Evolutionary conservation across 2,329 filamentous ascomycete genomes (phyloP), one percentile per base, ranked within the genome.

Genomic region (Diaporthe vaccinii): DNA sequence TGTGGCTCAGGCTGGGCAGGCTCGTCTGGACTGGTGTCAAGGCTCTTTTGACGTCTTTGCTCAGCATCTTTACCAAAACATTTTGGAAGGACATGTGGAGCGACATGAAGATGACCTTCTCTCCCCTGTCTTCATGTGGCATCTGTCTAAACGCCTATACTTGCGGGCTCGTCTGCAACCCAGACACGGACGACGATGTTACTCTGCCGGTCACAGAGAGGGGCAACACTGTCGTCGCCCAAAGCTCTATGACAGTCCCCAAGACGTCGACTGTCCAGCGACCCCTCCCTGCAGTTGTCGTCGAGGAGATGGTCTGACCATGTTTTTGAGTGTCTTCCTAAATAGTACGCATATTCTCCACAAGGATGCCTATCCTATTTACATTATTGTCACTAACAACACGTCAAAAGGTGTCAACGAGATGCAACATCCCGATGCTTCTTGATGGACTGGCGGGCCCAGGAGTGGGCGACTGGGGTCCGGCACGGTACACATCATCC

Each of bases 171-270:
- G 7, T 17, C n/a, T 71, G 53, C 39, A 71, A 71, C 20, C 39
- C 36, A 57, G 25, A 17, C 12, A 44, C 20, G 53, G 68, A 71
- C 36, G 25, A 71, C 4, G 81, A 77, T 53, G 25, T 77, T 75
- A 41, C 14, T 39, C 14, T 71, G 9, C 25, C 44, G 6, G 20
- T n/a, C n/a, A 44, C 34, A 20, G 39, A 57, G n/a, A 14, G 31
- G 34, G 14, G 9, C 31, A 70, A 25, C n/a, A 8, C 14, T 10
- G 22, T 70, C n/a, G 51, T 57, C 20, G 39, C 51, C 14, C 15
- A 57, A 34, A 34, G n/a, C 36, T 9, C 39, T 36, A 44, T 70
- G 20, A 17, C 51, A 31, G 25, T 46, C 9, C 17, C 51, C n/a
- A 39, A 57, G 67, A 22, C 49, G 36, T 31, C 51, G 25, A 31